Percentiles rank a stretch among this genome's conserved stretches.
phyloP scores from a whole-genome alignment of 257 asterid genomes.

The Penstemon barbatus region DNA sequence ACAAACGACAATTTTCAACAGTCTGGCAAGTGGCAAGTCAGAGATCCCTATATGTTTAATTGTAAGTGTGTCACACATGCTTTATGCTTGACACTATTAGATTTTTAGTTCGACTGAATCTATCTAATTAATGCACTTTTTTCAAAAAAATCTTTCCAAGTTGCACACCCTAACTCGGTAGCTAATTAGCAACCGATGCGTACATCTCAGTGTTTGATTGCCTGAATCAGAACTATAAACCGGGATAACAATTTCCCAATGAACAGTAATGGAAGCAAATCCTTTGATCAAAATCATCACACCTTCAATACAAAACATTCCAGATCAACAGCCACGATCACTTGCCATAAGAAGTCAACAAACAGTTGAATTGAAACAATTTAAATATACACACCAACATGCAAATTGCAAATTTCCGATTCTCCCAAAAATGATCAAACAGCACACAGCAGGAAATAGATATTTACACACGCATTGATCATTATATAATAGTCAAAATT shows the following conservation, averaged over 20 bases:
- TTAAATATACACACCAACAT: neutral
- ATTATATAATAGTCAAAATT: too few relatives aligned
- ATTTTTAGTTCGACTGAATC: too few relatives aligned
- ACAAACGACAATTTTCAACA: neutral
- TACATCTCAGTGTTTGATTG: neutral
- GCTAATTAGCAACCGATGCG: neutral
- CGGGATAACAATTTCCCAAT: neutral
- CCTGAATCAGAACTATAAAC: neutral
- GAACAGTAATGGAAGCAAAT: neutral
- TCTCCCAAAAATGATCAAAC: conserved; percentile 12
- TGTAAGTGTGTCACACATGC: neutral
- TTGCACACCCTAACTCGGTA: neutral
- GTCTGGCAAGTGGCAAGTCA: neutral
- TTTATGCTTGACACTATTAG: neutral
- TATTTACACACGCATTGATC: neutral
- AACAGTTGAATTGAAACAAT: conserved; percentile 14
- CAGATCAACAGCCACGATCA: neutral
- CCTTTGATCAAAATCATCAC: conserved; percentile 20
- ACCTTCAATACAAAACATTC: conserved; percentile 6
- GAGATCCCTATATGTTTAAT: neutral
- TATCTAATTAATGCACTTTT: neutral
- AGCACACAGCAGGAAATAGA: neutral
- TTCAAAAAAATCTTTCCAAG: neutral
- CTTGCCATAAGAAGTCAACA: conserved; percentile 17
- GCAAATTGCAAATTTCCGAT: conserved; percentile 9